These are phyloP conservation scores for Apophysomyces elegans DNA, from an alignment of 371 early-diverging fungal species.

Conservation along the genomic window DNA sequence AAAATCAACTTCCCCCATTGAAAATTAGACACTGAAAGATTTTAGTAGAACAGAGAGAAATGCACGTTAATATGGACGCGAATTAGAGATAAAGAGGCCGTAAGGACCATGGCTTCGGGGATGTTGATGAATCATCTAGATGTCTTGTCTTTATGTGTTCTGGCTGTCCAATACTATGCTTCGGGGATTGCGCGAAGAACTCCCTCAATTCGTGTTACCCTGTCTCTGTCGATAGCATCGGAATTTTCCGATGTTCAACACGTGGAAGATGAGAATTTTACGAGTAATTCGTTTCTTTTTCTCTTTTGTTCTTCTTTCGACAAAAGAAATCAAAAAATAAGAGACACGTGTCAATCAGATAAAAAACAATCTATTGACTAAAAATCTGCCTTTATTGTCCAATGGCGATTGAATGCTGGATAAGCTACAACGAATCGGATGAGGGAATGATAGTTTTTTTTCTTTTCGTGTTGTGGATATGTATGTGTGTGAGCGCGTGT, in stretches of 20 bases:
- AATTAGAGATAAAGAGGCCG: background rate
- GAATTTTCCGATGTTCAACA: conserved; percentile 6
- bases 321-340: background rate
- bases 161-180: conserved; percentile 5
- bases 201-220: conserved; percentile 8
- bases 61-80: background rate
- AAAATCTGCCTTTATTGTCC: too few species aligned
- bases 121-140: background rate
- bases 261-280: background rate
- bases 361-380: too few species aligned
- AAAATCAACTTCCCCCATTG: background rate
- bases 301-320: background rate
- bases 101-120: background rate
- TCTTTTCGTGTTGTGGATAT: too few species aligned
- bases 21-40: background rate
- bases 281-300: background rate
- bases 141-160: background rate
- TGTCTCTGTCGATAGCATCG: conserved; percentile 3
- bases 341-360: too few species aligned
- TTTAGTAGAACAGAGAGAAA: background rate
- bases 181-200: conserved; percentile 7
- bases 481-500: background rate
- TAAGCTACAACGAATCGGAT: too few species aligned
- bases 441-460: too few species aligned
- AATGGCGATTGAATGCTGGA: too few species aligned